These are phyloP conservation scores for Talaromyces adpressus DNA, from an alignment of 495 filamentous ascomycete species.

Conservation along the genomic window DNA sequence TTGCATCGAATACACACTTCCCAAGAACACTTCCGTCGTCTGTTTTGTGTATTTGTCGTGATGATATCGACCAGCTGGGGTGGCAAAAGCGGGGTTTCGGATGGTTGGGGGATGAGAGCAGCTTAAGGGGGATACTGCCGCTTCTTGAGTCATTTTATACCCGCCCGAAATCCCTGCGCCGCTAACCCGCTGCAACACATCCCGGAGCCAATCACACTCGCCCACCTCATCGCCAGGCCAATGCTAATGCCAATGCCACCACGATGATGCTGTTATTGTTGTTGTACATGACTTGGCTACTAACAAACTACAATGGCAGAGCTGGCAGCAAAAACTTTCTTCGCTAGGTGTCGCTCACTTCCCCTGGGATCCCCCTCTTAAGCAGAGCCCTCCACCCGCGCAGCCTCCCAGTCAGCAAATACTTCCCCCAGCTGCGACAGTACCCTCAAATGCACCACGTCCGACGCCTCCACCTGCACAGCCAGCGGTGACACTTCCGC, in stretches of 20 bases:
- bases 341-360: slow-evolving; percentile 75
- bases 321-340: slow-evolving; percentile 87
- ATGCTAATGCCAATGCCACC: neutral
- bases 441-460: slow-evolving; percentile 51
- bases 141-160: slow-evolving; percentile 16
- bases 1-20: neutral
- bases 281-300: slow-evolving; percentile 5
- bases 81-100: slow-evolving; percentile 7
- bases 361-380: slow-evolving; percentile 80
- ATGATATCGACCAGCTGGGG: neutral
- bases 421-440: slow-evolving; percentile 39
- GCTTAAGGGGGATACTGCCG: slow-evolving; percentile 10
- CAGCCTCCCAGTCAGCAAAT: slow-evolving; percentile 38
- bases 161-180: slow-evolving; percentile 5
- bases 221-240: neutral
- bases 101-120: neutral
- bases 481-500: slow-evolving; percentile 26
- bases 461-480: slow-evolving; percentile 21
- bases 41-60: neutral
- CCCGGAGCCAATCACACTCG: neutral
- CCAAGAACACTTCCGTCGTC: neutral
- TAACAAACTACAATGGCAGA: slow-evolving; percentile 47
- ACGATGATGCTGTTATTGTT: neutral
- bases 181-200: slow-evolving; percentile 6
- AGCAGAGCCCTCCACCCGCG: slow-evolving; percentile 28